Evolutionary conservation across 495 filamentous ascomycete genomes (phyloP).

Genomic region (Chaetomium cochliodes): DNA sequence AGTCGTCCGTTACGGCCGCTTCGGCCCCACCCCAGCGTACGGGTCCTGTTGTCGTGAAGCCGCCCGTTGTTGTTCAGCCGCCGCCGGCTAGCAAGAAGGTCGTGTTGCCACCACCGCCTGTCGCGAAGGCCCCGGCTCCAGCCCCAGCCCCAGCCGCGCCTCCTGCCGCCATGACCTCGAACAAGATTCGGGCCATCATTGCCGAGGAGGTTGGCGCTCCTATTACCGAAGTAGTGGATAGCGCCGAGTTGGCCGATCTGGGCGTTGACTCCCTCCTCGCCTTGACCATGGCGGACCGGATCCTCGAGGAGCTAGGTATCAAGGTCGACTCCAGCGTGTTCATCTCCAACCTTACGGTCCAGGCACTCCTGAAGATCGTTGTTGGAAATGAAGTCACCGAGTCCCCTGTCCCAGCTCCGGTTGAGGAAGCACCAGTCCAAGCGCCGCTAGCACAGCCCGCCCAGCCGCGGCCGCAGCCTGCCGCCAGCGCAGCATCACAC

Average conservation of each 20-base stretch:
- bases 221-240: background rate
- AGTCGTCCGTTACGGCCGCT: background rate
- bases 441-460: background rate
- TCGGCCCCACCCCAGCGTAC: background rate
- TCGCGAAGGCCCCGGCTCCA: background rate
- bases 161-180: background rate
- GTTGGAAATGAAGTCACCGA: background rate
- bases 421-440: background rate
- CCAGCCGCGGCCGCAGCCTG: background rate
- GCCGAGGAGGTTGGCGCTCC: background rate
- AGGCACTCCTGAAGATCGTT: background rate
- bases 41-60: background rate
- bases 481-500: background rate
- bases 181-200: constrained; percentile 30
- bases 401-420: background rate
- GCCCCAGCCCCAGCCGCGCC: too few species aligned
- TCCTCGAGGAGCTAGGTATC: background rate
- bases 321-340: background rate
- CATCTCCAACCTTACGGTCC: background rate
- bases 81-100: background rate
- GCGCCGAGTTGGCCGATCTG: background rate
- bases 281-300: background rate
- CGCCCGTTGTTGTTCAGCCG: background rate
- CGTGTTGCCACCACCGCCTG: background rate
- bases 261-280: background rate